phyloP scores from a whole-genome alignment of 768 basidiomycete genomes.

The Auricularia heimuer region DNA sequence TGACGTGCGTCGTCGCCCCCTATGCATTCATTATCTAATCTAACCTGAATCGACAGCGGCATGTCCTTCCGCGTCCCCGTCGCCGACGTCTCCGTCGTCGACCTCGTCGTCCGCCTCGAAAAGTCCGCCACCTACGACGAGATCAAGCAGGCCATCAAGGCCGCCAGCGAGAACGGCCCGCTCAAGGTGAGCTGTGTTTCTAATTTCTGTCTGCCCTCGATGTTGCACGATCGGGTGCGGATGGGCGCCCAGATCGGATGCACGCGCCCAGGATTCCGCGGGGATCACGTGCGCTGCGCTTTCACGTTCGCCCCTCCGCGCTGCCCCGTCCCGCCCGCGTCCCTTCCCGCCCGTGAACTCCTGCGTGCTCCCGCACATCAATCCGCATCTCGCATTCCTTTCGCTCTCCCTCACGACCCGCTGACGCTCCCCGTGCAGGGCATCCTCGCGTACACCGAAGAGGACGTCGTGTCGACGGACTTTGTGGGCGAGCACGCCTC shows the following conservation, averaged over 20 bases:
- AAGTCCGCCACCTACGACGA: slow-evolving; percentile 78
- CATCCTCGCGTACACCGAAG: slow-evolving; percentile 86
- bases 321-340: no score
- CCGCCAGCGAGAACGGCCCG: slow-evolving; percentile 58
- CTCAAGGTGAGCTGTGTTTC: slow-evolving; percentile 24
- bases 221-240: not conserved
- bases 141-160: slow-evolving; percentile 81
- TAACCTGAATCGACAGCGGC: slow-evolving; percentile 28
- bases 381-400: not conserved
- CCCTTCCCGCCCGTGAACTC: no score
- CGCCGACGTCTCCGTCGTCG: slow-evolving; percentile 93
- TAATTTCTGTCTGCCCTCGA: not conserved
- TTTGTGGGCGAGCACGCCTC: slow-evolving; percentile 73
- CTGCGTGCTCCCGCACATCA: not conserved
- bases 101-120: slow-evolving; percentile 88
- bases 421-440: slow-evolving; percentile 27
- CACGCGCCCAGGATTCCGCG: no score
- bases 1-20: slow-evolving; percentile 47
- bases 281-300: no score
- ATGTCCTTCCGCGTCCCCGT: slow-evolving; percentile 97
- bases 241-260: not conserved
- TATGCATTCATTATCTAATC: slow-evolving; percentile 18
- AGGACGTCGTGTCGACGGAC: slow-evolving; percentile 87
- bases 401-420: slow-evolving; percentile 11
- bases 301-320: no score